Evolutionary conservation across 2,329 filamentous ascomycete species (phyloP).

Genomic region (Beauveria medogensis): DNA sequence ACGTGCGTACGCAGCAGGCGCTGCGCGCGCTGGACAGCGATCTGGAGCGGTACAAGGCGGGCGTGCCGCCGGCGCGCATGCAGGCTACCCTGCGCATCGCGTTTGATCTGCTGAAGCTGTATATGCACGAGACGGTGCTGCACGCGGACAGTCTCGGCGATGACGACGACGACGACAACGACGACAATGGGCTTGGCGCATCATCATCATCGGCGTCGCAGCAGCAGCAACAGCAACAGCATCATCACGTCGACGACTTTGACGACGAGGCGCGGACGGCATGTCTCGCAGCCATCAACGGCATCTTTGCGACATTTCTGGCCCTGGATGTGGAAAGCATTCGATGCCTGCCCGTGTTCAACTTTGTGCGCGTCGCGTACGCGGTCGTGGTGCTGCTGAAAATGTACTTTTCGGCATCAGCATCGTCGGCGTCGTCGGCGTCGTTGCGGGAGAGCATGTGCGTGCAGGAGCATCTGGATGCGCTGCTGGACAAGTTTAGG

Average conservation of each 20-base stretch:
- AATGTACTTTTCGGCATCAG: slow-evolving; percentile 55
- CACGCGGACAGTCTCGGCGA: slow-evolving; percentile 51
- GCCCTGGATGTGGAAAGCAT: slow-evolving; percentile 50
- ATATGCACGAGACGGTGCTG: slow-evolving; percentile 69
- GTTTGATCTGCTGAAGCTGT: slow-evolving; percentile 59
- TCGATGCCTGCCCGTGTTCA: slow-evolving; percentile 60
- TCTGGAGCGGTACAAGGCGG: slow-evolving; percentile 49
- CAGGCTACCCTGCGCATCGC: slow-evolving; percentile 54
- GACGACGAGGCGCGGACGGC: slow-evolving; percentile 58
- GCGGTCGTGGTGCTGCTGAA: slow-evolving; percentile 66
- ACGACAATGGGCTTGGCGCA: slow-evolving; percentile 33
- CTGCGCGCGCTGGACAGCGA: slow-evolving; percentile 58
- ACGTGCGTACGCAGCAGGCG: slow-evolving; percentile 56
- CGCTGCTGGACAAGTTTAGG: slow-evolving; percentile 60
- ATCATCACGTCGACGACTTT: neutral
- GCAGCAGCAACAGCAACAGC: slow-evolving; percentile 13
- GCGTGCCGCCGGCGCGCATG: slow-evolving; percentile 44
- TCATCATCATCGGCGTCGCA: slow-evolving; percentile 23
- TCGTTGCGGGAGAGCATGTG: slow-evolving; percentile 49
- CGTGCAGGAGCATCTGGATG: slow-evolving; percentile 57
- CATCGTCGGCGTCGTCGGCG: neutral
- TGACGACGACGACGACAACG: slow-evolving; percentile 35
- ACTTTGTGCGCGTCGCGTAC: slow-evolving; percentile 64
- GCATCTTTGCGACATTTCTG: slow-evolving; percentile 57
- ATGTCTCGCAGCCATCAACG: slow-evolving; percentile 60